phyloP scores from a whole-genome alignment of 306 rosid genomes.

The Comarum palustre region DNA sequence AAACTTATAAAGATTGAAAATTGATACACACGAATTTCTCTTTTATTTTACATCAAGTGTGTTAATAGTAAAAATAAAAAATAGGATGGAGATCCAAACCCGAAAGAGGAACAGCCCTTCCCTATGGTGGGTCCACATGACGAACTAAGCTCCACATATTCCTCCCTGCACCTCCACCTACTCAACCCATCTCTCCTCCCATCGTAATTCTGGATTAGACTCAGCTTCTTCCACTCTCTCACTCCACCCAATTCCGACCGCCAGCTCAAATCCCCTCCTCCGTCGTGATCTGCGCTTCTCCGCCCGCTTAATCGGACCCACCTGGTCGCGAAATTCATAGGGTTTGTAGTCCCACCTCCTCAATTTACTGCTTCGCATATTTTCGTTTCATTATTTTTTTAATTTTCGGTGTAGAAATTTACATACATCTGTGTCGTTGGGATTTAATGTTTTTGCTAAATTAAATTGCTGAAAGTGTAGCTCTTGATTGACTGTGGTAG shows the following conservation, averaged over 20 bases:
- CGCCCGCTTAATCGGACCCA: not conserved
- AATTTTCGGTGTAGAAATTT: not conserved
- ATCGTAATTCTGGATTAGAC: conserved; percentile 23
- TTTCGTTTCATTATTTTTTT: not conserved
- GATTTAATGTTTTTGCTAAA: not conserved
- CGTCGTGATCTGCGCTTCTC: conserved; percentile 15
- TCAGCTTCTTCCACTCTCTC: conserved; percentile 12
- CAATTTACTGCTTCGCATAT: not conserved
- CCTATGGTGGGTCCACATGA: not conserved
- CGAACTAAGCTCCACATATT: conserved; percentile 21
- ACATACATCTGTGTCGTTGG: not conserved
- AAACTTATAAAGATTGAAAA: too few species aligned
- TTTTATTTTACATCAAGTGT: too few species aligned
- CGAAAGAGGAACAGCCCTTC: not conserved
- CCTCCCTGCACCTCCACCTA: conserved; percentile 16
- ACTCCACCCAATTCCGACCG: not conserved
- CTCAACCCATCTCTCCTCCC: conserved; percentile 2
- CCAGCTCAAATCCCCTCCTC: conserved; percentile 15
- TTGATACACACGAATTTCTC: too few species aligned
- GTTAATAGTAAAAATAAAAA: too few species aligned
- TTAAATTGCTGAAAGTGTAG: conserved; percentile 5
- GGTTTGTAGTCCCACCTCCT: conserved; percentile 27
- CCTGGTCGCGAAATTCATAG: conserved; percentile 22
- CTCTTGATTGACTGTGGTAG: conserved; percentile 11
- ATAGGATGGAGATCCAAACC: not conserved